Evolutionary conservation across 1,139 yeast species (phyloP), one percentile per base, ranked within the genome.

Genomic region (Diutina siamensis): DNA sequence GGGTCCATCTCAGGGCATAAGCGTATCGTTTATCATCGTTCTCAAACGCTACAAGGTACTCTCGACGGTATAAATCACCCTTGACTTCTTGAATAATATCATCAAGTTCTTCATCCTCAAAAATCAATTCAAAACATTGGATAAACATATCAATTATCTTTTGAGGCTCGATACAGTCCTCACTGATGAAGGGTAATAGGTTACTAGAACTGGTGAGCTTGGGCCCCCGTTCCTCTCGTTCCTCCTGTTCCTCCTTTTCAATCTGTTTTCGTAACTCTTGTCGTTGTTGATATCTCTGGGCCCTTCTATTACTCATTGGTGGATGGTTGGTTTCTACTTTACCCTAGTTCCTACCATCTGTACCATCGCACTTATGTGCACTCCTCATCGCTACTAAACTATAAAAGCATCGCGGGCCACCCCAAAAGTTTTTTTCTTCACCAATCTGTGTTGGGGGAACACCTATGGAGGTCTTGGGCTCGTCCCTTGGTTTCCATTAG

Each of bases 1-100:
- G 92, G 0, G 94, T 74, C 96, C 96, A 87, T 53, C 96, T 66
- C 19, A 81, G 76, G 15, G 82, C 85, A 56, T 87, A 87, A 0
- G 94, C 95, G 53, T 74, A 73, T 44, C 94, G 65, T 54, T 83
- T 80, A 46, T 70, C 74, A 47, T 75, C 80, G 45, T 65, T 63
- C 47, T 75, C 76, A 59, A 87, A 87, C 1, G 95, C 95, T 22
- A 68, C 64, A 2, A 71, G 51, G 57, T 85, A 87, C 51, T 85
- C 79, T 52, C 95, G 65, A 46, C 84, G 76, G 59, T 67, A 87
- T 27, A 87, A 64, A 46, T 76, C 76, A 2, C 80, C 72, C 55
- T 87, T 87, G 27, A 87, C 94, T 1, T 57, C 54, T 57, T 87
- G 95, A 25, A 87, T 76, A 46, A 69, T 65, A 2, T 59, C 63